Evolutionary conservation across 768 basidiomycete species (phyloP), one percentile per base, ranked within the genome.

Genomic region (Termitomyces sp.): DNA sequence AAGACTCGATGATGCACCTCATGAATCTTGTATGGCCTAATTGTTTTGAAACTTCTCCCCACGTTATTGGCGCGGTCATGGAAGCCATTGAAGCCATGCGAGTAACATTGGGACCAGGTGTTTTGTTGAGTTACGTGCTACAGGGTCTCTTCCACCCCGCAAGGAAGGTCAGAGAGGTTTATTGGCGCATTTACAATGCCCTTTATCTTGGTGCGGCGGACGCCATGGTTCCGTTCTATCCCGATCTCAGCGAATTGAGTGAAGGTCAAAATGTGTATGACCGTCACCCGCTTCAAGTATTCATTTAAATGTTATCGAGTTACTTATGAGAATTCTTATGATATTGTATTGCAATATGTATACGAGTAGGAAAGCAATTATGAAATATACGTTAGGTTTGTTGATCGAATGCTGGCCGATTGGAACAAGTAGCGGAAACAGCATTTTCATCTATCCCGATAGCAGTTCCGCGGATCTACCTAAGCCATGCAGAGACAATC

Each of bases 11-110:
- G 84, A 80, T 93, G 51, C 97, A 99, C 66, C 73, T 98, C 47
- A 92, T 98, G 87, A 99, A 99, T 68, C 82, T 99, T 26, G 90
- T 98, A 14, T 98, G 95, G 95, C 97, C 97, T 1, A 98, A 98
- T 68, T 95, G 94, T 71, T 98, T 98, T 70, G 96, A 98, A 75
- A 96, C 95, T 1, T 93, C 89, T 14, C 97, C 97, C 5, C 97
- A 99, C 72, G 95, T 99, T 57, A 98, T 98, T 59, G 93, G 93
- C 32, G 92, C 94, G 5, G 92, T 98, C 42, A 95, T 98, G 92
- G 97, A 98, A 47, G 97, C 97, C 0, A 80, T 99, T 63, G 97
- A 98, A 71, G 91, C 92, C 1, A 98, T 98, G 94, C 82, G 95
- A 22, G 90, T 98, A 41, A 93, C 94, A 8, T 77, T 98, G 41